Evolutionary conservation across 805 yeast genomes (phyloP), one percentile per base, ranked within the genome.

Genomic region (Ogataea pignaliae): DNA sequence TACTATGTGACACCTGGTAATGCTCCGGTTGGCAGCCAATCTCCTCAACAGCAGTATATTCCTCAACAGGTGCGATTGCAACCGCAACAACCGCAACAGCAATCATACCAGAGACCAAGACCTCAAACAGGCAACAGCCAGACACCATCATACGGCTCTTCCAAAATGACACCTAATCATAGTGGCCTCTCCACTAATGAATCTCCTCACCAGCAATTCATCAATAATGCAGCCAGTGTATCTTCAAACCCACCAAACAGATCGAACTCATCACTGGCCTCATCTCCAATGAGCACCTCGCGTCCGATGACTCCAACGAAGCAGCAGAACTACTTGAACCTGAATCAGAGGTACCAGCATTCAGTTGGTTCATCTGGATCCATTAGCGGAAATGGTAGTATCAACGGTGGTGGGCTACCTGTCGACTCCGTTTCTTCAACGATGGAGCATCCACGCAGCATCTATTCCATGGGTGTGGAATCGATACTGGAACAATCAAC

Each of bases 171-270:
- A 28, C 37, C 26, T 21, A 4, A 21, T 5, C 7, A 21, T 21
- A 21, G 26, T 7, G 26, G 26, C 7, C 7, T 7, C 57, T 11
- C 63, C 63, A 1, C 40, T 46, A 9, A 43, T 53, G 14, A 43
- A 42, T 12, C 44, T 50, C 10, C 49, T 42, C 29, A 52, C 40
- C 26, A 47, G 40, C 17, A 30, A 33, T 39, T 39, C 13, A 39
- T 39, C n/a, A 39, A 39, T n/a, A 16, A 21, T 12, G 36, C 41
- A 21, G 26, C 26, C 7, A 7, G 26, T 21, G 26, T n/a, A n/a
- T n/a, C n/a, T n/a, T n/a, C n/a, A n/a, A n/a, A 7, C 7, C 7
- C 26, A 21, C 7, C 26, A 21, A 21, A 10, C 17, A 34, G 36
- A 34, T n/a, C 36, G n/a, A 12, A 16, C 36, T 34, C 26, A 21